Evolutionary conservation across 768 basidiomycete genomes (phyloP).

Genomic region (Grammothele lineata): DNA sequence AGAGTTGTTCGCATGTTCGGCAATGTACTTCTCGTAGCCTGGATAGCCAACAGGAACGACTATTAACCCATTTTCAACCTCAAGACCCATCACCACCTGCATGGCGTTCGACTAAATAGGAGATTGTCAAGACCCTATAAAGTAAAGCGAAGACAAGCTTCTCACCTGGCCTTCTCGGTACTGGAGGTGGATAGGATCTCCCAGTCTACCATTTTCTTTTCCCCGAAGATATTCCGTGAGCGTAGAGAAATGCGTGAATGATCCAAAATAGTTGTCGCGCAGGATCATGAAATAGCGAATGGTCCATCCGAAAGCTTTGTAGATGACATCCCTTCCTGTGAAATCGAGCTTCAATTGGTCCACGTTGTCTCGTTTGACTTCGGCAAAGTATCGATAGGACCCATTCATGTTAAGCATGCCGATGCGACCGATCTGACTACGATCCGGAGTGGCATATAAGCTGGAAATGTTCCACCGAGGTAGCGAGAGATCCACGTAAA

Average conservation of each 20-base stretch:
- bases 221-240: conserved; percentile 80
- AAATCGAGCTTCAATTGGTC: conserved; percentile 75
- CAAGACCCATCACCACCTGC: conserved; percentile 63
- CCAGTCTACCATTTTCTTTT: conserved; percentile 51
- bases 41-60: conserved; percentile 65
- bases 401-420: conserved; percentile 55
- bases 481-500: conserved; percentile 57
- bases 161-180: conserved; percentile 76
- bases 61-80: conserved; percentile 48
- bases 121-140: background rate
- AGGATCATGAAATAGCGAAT: conserved; percentile 85
- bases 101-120: conserved; percentile 70
- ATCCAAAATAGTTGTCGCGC: conserved; percentile 91
- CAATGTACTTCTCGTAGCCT: conserved; percentile 46
- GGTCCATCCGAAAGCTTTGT: conserved; percentile 82
- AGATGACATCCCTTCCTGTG: conserved; percentile 48
- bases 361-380: conserved; percentile 62
- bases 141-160: background rate
- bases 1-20: conserved; percentile 17
- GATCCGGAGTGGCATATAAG: conserved; percentile 57
- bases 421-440: conserved; percentile 59
- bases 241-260: conserved; percentile 90
- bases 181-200: conserved; percentile 78
- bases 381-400: conserved; percentile 70
- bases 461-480: conserved; percentile 90